These are phyloP conservation scores for Metschnikowia hibisci DNA, from an alignment of 805 yeast species.

Conservation along the genomic window DNA sequence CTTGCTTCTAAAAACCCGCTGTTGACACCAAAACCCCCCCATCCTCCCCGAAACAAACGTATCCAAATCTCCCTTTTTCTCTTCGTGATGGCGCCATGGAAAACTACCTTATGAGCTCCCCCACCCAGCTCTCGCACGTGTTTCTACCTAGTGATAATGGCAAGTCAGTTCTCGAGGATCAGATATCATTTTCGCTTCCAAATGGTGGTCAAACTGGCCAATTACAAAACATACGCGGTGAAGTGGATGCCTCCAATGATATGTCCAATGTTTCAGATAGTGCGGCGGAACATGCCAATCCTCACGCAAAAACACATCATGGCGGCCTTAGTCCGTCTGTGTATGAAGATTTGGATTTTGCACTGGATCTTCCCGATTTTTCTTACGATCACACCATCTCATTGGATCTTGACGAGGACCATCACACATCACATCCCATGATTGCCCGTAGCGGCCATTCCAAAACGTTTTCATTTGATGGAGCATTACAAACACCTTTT, in stretches of 20 bases:
- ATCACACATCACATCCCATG: background rate
- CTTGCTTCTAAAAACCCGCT: no score
- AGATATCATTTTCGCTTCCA: background rate
- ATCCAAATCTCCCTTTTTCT: background rate
- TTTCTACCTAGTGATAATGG: conserved; percentile 16
- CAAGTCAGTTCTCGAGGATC: background rate
- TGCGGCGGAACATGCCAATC: background rate
- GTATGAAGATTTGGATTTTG: conserved; percentile 17
- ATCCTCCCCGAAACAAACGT: background rate
- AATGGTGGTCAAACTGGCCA: background rate
- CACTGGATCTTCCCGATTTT: conserved; percentile 16
- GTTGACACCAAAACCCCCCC: background rate
- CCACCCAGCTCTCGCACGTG: conserved; percentile 35
- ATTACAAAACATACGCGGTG: background rate
- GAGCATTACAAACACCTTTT: conserved; percentile 22
- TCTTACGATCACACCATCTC: conserved; percentile 10
- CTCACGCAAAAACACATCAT: background rate
- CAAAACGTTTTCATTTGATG: conserved; percentile 18
- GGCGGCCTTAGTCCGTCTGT: conserved; percentile 11
- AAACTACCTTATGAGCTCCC: conserved; percentile 38
- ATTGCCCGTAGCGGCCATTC: conserved; percentile 15
- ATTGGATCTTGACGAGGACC: conserved; percentile 10
- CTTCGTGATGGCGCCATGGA: conserved; percentile 28
- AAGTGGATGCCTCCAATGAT: background rate
- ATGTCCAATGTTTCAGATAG: background rate